Base-by-base conservation (phyloP, 768 basidiomycete species). In the Multifurca ochricompacta region DNA sequence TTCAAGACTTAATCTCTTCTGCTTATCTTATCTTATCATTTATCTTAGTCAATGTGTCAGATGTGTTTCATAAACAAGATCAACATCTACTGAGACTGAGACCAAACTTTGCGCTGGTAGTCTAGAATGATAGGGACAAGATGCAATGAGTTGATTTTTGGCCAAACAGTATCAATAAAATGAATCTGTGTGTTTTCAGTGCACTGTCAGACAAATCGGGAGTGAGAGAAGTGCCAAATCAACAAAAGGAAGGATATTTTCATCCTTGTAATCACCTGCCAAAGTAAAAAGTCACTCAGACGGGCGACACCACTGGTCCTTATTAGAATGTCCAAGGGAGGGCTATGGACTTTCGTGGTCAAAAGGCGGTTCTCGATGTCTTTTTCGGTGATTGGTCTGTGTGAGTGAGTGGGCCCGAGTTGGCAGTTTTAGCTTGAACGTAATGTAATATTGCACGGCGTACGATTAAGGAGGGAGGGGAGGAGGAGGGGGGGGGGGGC, bases 231-330 rank as follows among this genome's bases (percentile, higher is more conserved):
- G n/a, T n/a, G n/a, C n/a, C n/a, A n/a, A n/a, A n/a, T n/a, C n/a
- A n/a, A n/a, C n/a, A n/a, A n/a, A n/a, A n/a, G n/a, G 2, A 70
- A n/a, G n/a, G n/a, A n/a, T n/a, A n/a, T n/a, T n/a, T n/a, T n/a
- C n/a, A n/a, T n/a, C n/a, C n/a, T n/a, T n/a, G n/a, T n/a, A n/a
- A 81, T 54, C 53, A 88, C 94, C 87, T 99, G 96, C 96, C 95
- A 99, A 14, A 94, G 79, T 66, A 97, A 68, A 65, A 83, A 99
- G 62, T 96, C 91, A 63, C 89, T 91, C 21, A 96, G 70, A 3
- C 92, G 77, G 54, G 80, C 85, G 5, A 95, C 96, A 10, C 93
- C 91, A 48, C 91, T 92, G 0, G 94, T 96, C 37, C 96, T 80
- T 19, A 99, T 74, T 48, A 98, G 77, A 43, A 99, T 79, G 64